Conservation (phyloP, 2,329 filamentous ascomycete genomes). For the Chaetothyriales sp. region DNA sequence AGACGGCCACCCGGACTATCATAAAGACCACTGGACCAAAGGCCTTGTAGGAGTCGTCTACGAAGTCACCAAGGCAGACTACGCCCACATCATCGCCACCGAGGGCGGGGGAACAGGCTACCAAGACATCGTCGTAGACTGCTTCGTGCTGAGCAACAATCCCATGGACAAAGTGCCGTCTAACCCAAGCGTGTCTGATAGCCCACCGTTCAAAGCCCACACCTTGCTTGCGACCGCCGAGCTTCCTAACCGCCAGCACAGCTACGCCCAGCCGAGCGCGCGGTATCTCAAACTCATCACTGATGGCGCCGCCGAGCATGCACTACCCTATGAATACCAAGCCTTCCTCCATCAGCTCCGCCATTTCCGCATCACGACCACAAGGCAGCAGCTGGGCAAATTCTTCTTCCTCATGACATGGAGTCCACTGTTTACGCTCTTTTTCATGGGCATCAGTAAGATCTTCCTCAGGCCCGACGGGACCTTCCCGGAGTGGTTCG, state of each 20-base stretch:
- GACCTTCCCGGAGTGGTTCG: constrained; percentile 54
- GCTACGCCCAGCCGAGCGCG: constrained; percentile 67
- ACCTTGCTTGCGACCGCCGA: constrained; percentile 61
- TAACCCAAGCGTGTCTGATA: constrained; percentile 29
- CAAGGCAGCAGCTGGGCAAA: constrained; percentile 52
- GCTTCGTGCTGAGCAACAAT: constrained; percentile 51
- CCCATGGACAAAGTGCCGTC: constrained; percentile 47
- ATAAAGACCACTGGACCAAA: constrained; percentile 57
- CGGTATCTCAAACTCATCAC: constrained; percentile 72
- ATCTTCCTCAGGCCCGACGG: constrained; percentile 51
- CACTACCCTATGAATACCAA: constrained; percentile 66
- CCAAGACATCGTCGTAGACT: constrained; percentile 66
- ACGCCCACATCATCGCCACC: constrained; percentile 71
- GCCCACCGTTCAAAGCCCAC: constrained; percentile 62
- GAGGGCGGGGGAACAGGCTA: constrained; percentile 83
- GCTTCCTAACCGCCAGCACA: constrained; percentile 44
- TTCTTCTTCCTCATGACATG: constrained; percentile 48
- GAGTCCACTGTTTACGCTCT: constrained; percentile 42
- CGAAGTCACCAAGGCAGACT: constrained; percentile 75
- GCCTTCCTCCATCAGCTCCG: constrained; percentile 55
- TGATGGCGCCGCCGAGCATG: constrained; percentile 65
- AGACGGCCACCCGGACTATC: constrained; percentile 23
- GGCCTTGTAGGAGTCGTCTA: constrained; percentile 89
- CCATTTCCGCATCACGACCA: constrained; percentile 56
- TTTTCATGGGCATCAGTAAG: constrained; percentile 33